phyloP scores from a whole-genome alignment of 495 filamentous ascomycete species.

The Neurospora pannonica region DNA sequence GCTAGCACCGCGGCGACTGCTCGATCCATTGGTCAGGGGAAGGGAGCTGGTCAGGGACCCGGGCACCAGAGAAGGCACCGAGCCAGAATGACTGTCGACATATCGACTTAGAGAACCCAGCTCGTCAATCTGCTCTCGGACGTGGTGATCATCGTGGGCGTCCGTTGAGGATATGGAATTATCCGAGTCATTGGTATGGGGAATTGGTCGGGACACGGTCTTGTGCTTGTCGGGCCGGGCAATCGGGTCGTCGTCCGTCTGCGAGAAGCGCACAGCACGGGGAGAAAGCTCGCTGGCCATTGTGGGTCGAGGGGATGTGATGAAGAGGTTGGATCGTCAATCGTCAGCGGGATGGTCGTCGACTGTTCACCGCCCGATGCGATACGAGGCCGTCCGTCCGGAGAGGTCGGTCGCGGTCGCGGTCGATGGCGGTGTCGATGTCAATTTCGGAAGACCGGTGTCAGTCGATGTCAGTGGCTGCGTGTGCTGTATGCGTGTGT shows the following conservation, averaged over 20 bases:
- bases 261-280: constrained; percentile 43
- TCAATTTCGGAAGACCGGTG: not conserved
- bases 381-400: not conserved
- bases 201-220: constrained; percentile 29
- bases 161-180: constrained; percentile 57
- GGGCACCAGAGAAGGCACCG: constrained; percentile 25
- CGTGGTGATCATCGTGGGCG: constrained; percentile 36
- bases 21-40: constrained; percentile 20
- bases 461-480: not conserved
- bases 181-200: constrained; percentile 51
- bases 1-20: constrained; percentile 18
- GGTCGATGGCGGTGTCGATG: not conserved
- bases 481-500: not conserved
- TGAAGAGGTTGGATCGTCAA: not conserved
- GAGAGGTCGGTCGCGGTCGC: not conserved
- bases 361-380: not conserved
- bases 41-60: constrained; percentile 25
- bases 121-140: constrained; percentile 38
- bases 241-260: constrained; percentile 25
- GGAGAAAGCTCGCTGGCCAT: constrained; percentile 39
- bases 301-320: not conserved
- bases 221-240: constrained; percentile 27
- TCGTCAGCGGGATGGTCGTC: not conserved
- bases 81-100: constrained; percentile 25
- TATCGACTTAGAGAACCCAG: constrained; percentile 34